Base-by-base conservation (phyloP, 441 rosid genomes). In the Dalechampia spathulata region DNA sequence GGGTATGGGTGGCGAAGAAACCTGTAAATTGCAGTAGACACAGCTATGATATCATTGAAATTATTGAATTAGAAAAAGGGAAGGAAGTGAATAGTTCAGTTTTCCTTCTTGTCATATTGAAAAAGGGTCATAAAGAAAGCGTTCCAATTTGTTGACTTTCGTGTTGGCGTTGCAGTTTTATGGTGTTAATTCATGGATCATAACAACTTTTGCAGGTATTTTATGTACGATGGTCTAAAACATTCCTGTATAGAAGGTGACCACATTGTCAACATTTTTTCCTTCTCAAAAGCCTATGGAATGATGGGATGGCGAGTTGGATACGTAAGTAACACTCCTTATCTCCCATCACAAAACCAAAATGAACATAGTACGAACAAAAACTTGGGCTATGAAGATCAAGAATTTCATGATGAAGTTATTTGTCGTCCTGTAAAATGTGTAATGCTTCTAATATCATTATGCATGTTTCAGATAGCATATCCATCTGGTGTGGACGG, bases 261-360 rank as follows among this genome's bases (percentile, higher is more conserved):
- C 65, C 96, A 94, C 62, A 71, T 90, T 27, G 87, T 90, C 64
- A 94, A 94, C 72, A 80, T 94, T 52, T 94, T 94, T 74, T 90
- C 99, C 56, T 94, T 90, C 79, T 94, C 99, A 4, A 94, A 94
- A 80, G 91, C 96, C 52, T 88, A 94, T 20, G 99, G 99, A 42
- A 90, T 94, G 98, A 90, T 90, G 99, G 99, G 99, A 41, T 94
- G 98, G 99, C 81, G 99, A 58, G 94, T 94, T 60, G 99, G 99
- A 75, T 90, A 94, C 52, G 98, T 94, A 78, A 87, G 99, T 70
- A 49, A 6, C 36, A 16, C 54, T 47, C 42, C 8, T 30, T 30
- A 4, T 30, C 6, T 37, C 42, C 10, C n/a, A 4, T 34, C 49
- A 41, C 26, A 1, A 46, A 22, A 46, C 17, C n/a, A 7, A 23